Percentiles rank a stretch among this genome's conserved stretches.
Evolutionary conservation across 768 basidiomycete genomes (phyloP).

Genomic region (Boletellus emodensis): DNA sequence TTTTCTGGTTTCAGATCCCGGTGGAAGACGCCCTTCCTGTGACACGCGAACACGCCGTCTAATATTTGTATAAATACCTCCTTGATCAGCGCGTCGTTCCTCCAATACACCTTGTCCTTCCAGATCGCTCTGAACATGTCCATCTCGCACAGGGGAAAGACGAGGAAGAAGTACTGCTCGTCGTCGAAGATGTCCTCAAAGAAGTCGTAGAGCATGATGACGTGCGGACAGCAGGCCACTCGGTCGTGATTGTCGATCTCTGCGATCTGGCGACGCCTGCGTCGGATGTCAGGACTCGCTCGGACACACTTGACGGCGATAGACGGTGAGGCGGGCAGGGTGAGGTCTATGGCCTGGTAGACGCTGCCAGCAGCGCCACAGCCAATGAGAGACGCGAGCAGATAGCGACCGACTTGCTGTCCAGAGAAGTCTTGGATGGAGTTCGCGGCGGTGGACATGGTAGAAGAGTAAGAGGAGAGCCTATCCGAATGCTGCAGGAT

Average conservation of each 20-base stretch:
- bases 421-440: constrained; percentile 41
- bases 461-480: too few relatives aligned
- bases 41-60: constrained; percentile 74
- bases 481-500: too few relatives aligned
- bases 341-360: constrained; percentile 62
- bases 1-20: constrained; percentile 89
- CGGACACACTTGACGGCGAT: constrained; percentile 76
- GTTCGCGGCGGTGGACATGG: too few relatives aligned
- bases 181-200: constrained; percentile 61
- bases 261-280: constrained; percentile 57
- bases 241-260: constrained; percentile 57
- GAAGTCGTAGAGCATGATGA: constrained; percentile 63
- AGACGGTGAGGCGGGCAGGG: constrained; percentile 35
- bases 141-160: constrained; percentile 55
- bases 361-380: constrained; percentile 75
- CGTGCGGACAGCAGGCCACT: constrained; percentile 44
- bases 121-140: constrained; percentile 61
- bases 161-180: constrained; percentile 58
- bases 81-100: constrained; percentile 60
- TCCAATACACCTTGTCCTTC: constrained; percentile 48
- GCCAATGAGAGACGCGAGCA: constrained; percentile 61
- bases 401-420: constrained; percentile 52
- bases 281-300: constrained; percentile 45
- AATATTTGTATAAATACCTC: constrained; percentile 69
- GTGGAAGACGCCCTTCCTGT: constrained; percentile 68